Evolutionary conservation across 257 asterid genomes (phyloP), one percentile per base, ranked within the genome.

Genomic region (Solanum chiquidenum): DNA sequence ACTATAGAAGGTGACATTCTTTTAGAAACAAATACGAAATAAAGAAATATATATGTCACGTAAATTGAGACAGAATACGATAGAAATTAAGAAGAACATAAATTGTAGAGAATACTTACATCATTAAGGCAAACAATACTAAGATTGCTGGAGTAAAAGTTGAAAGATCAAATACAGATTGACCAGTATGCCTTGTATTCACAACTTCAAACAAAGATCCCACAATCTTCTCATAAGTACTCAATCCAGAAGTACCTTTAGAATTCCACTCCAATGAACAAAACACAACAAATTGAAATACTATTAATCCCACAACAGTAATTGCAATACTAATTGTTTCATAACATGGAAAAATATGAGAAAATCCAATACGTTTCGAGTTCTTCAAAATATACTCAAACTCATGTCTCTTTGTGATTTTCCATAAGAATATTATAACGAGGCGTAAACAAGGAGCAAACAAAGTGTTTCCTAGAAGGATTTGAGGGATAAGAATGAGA

Each of bases 111-210:
- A 3, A 62, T 84, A 91, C 93, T 93, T 71, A 92, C 95, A 94
- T 94, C 94, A 93, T 91, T 58, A 86, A 16, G 85, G 92, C 85
- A 69, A 93, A 91, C 23, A 92, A 3, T 16, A 90, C 90, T 91
- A 93, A 37, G 11, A 90, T 86, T 20, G 94, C 91, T 0, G 93
- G 88, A 87, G 92, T 75, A 14, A 92, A 38, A 5, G 86, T 33
- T 1, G 96, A 90, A 18, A 91, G 85, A 82, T 94, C 95, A 12
- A 91, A 87, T 20, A 90, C 88, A 3, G 90, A 90, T 89, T 91
- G 93, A 27, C 98, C 98, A 7, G 93, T 3, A 25, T 94, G 95
- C 86, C 98, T 91, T 1, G 94, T 86, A 86, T 94, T 94, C 88
- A 90, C 91, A 62, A 92, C 93, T 27, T 90, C 89, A 75, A 94